phyloP scores from a whole-genome alignment of 2,329 filamentous ascomycete species.

The Xylariaceae sp. region DNA sequence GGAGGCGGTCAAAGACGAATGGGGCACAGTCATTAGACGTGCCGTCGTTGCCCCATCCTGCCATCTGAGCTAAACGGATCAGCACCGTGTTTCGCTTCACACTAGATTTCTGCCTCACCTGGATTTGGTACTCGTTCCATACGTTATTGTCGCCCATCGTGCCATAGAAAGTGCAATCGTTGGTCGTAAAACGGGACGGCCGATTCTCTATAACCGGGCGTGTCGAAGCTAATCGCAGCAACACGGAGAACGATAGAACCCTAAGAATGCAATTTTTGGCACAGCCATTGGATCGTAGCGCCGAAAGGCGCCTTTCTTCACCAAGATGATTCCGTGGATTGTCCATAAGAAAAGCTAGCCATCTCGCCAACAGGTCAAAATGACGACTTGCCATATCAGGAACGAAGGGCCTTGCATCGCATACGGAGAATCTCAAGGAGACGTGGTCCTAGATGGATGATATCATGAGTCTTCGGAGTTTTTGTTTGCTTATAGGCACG shows the following conservation, averaged over 20 bases:
- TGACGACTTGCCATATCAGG: not conserved
- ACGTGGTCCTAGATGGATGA: not conserved
- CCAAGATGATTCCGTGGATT: no score
- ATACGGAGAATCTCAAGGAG: not conserved
- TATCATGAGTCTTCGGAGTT: not conserved
- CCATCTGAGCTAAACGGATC: constrained; percentile 1
- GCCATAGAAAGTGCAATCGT: constrained; percentile 10
- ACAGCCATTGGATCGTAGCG: not conserved
- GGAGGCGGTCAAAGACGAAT: constrained; percentile 1
- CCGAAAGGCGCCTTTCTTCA: no score
- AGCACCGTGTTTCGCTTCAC: not conserved
- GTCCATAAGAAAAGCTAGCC: no score
- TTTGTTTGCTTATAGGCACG: not conserved
- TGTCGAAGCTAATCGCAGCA: not conserved
- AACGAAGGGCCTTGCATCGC: no score
- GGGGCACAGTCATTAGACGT: constrained; percentile 2
- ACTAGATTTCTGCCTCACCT: not conserved
- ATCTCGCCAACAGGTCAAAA: not conserved
- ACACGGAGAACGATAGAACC: not conserved
- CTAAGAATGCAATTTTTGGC: not conserved
- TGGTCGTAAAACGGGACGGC: not conserved
- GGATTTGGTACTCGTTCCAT: constrained; percentile 11
- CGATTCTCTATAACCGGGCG: not conserved
- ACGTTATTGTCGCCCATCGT: not conserved
- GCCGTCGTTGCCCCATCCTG: constrained; percentile 11